Base-by-base conservation (phyloP, 257 asterid genomes). In the Marsdenia floribunda region DNA sequence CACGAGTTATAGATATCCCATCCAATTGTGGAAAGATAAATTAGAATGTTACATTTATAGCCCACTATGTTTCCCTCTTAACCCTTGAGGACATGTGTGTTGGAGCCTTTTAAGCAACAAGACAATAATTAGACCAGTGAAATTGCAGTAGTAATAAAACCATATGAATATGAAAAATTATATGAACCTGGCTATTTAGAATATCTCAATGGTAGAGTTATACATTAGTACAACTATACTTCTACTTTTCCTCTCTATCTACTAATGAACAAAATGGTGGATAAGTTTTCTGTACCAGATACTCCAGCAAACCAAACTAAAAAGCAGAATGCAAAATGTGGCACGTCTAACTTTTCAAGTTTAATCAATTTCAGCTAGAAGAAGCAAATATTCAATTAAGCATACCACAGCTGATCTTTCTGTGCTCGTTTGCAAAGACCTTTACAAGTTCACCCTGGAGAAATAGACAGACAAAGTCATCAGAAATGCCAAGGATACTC, bases 381-480 rank as follows among this genome's bases (percentile, higher is more conserved):
- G 49, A 78, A 55, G 71, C 40, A 49, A 54, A 78, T 52, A 73
- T 49, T 72, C 49, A 74, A 67, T 71, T 68, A 38, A 55, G 42
- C 73, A 85, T 88, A 93, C 98, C 99, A 70, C 97, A 90, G 67
- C 86, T 84, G 72, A 95, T 92, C 88, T 90, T 92, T 82, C 84
- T 87, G 73, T 95, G 97, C 74, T 88, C 98, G 76, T 95, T 95
- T 53, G 99, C 93, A 42, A 92, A 95, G 82, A 89, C 96, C 87
- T 83, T 92, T 82, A 89, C 96, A 81, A 93, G 96, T 78, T 88
- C 95, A 84, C 99, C 99, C 98, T 93, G 93, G 55, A 77, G 87
- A 83, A 73, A 76, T 18, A 77, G 81, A 83, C 79, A 76, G 68
- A 81, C 53, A 40, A 68, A 78, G 68, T 52, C 70, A 76, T 81